A percentile compares a stretch with the other conserved stretches of the same genome.
Evolutionary conservation across 495 filamentous ascomycete species (phyloP).

Genomic region (Xylaria palmicola): DNA sequence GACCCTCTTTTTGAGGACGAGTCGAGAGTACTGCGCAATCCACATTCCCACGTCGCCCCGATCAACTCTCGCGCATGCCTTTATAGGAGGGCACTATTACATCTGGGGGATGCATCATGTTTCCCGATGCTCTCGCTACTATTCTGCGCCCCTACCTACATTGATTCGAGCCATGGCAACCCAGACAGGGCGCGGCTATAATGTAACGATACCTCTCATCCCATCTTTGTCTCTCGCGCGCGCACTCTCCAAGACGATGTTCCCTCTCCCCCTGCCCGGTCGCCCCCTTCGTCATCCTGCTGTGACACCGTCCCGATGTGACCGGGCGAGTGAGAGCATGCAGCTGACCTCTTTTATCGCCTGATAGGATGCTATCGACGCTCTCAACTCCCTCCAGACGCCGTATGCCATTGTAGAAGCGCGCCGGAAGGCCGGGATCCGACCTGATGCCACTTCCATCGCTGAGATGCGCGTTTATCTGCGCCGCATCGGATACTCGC

Average conservation of each 20-base stretch:
- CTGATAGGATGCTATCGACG: constrained; percentile 71
- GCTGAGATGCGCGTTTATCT: constrained; percentile 78
- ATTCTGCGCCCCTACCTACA: constrained; percentile 7
- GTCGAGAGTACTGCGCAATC: too few species aligned
- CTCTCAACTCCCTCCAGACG: constrained; percentile 87
- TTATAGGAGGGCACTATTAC: background rate
- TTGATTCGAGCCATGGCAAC: constrained; percentile 28
- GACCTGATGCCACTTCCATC: constrained; percentile 65
- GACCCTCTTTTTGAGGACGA: too few species aligned
- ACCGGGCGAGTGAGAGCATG: background rate
- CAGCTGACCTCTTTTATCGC: constrained; percentile 3
- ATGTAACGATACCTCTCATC: constrained; percentile 13
- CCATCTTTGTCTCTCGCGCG: too few species aligned
- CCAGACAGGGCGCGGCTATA: constrained; percentile 24
- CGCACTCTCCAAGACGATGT: too few species aligned
- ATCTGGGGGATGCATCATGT: constrained; percentile 31
- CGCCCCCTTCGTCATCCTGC: background rate
- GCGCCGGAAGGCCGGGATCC: constrained; percentile 65
- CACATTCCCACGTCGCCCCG: background rate
- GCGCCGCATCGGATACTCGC: constrained; percentile 68
- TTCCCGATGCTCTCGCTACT: constrained; percentile 21
- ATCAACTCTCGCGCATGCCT: background rate
- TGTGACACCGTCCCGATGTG: background rate
- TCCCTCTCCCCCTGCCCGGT: background rate
- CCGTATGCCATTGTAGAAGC: constrained; percentile 78